These are phyloP conservation scores for Taphrina deformans DNA, from an alignment of 1,139 yeast genomes.

Conservation along the genomic window DNA sequence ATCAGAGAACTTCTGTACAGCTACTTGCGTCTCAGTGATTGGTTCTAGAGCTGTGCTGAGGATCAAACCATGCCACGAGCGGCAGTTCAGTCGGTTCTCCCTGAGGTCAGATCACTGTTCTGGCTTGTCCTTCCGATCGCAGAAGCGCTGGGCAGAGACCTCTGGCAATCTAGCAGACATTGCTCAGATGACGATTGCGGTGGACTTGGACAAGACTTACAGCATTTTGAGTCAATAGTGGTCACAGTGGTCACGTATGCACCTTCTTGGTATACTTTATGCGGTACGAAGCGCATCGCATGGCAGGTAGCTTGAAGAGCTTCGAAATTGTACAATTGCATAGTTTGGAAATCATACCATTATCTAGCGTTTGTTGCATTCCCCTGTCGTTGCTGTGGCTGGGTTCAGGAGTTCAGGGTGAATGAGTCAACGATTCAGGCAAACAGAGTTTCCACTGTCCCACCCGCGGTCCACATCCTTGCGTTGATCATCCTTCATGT, in stretches of 20 bases:
- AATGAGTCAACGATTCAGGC: too few relatives aligned
- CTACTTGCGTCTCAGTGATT: background rate
- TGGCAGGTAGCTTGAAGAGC: background rate
- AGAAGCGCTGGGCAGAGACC: conserved; percentile 3
- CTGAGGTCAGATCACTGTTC: background rate
- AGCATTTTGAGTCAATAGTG: background rate
- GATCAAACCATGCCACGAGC: background rate
- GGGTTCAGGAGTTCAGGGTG: too few relatives aligned
- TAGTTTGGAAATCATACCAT: background rate
- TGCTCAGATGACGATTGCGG: background rate
- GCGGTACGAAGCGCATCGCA: too few relatives aligned
- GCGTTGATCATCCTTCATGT: background rate
- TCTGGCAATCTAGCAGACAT: conserved; percentile 1
- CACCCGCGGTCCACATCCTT: background rate
- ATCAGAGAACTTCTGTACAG: background rate
- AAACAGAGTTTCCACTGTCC: background rate
- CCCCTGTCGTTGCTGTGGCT: too few relatives aligned
- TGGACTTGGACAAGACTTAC: conserved; percentile 4
- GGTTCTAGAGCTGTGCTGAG: background rate
- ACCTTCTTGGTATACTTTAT: too few relatives aligned
- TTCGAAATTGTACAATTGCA: background rate
- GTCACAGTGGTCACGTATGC: too few relatives aligned
- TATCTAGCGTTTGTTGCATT: too few relatives aligned
- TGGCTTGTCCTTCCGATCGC: background rate
- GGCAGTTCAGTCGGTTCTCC: background rate